Base-by-base conservation (phyloP, 768 basidiomycete species). In the Mycena pura region DNA sequence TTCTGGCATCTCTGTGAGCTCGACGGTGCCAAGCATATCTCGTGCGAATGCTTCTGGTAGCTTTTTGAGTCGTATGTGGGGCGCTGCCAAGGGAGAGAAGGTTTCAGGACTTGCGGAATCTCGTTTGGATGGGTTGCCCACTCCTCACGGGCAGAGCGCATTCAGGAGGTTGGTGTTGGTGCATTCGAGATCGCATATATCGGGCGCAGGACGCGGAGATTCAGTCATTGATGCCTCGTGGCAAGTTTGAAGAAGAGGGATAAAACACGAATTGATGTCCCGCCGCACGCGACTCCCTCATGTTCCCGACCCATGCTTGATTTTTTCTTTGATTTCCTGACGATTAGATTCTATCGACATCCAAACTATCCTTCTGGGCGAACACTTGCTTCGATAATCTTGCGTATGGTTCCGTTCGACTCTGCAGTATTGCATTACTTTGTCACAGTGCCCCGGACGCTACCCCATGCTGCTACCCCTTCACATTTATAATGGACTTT, bases 61-160 rank as follows among this genome's bases (percentile, higher is more conserved):
- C 22, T 88, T 91, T 71, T 77, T 91, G 47, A 90, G 86, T 66
- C 82, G 90, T 27, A 89, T 91, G 87, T 90, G 89, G 86, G 90
- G 83, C 32, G 86, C 84, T 11, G 86, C 87, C 48, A 83, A 77
- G 56, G 73, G 69, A 53, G 69, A 72, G 40, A 68, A 58, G 62
- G 8, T 54, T 46, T 36, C 52, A 47, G 62, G 64, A 24, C 40
- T 63, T 27, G 54, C 34, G 25, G 60, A 66, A 36, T 66, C 64
- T 45, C 56, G 60, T 27, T 66, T 60, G 15, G 64, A 66, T 50
- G 64, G 60, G 43, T 31, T 62, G 51, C 51, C 60, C 31, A 13
- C 51, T 22, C 46, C 51, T 19, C 63, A 57, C 19, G 63, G 62
- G 28, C 54, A 57, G 22, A 74, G 70, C 41, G 65, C 73, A 32